These are phyloP conservation scores for Handroanthus guayacan DNA, from an alignment of 257 asterid species.

Conservation along the genomic window DNA sequence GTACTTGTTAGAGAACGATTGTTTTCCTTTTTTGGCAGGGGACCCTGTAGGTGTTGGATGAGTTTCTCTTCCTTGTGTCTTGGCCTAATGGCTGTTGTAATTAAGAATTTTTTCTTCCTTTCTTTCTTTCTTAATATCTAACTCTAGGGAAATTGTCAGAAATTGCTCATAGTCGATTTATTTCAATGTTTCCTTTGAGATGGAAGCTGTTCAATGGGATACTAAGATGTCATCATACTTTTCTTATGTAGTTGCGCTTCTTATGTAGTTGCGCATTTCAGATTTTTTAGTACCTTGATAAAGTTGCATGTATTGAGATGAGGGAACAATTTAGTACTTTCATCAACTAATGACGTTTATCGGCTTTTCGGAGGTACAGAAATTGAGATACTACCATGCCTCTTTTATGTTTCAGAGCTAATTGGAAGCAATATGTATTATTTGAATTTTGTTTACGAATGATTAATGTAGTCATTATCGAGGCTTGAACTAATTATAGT, in stretches of 20 bases:
- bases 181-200: not conserved
- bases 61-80: conserved; percentile 38
- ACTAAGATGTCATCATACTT: not conserved
- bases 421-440: too few relatives aligned
- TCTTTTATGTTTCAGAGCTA: too few relatives aligned
- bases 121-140: not conserved
- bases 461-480: too few relatives aligned
- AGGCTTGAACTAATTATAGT: too few relatives aligned
- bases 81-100: conserved; percentile 71
- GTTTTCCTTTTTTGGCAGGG: not conserved
- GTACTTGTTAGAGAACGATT: conserved; percentile 45
- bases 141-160: conserved; percentile 32
- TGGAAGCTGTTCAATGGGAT: too few relatives aligned
- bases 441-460: too few relatives aligned
- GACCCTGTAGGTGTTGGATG: not conserved
- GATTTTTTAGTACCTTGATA: not conserved
- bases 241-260: not conserved
- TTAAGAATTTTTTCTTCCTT: conserved; percentile 53
- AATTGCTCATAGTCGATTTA: conserved; percentile 34
- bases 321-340: too few relatives aligned
- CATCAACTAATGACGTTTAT: too few relatives aligned
- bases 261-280: conserved; percentile 2
- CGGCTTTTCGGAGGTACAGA: too few relatives aligned
- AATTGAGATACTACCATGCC: too few relatives aligned
- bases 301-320: too few relatives aligned